Percentiles rank a stretch among this genome's conserved stretches.
Conservation (phyloP, 2,329 filamentous ascomycete genomes). For the Monosporascus sp. region DNA sequence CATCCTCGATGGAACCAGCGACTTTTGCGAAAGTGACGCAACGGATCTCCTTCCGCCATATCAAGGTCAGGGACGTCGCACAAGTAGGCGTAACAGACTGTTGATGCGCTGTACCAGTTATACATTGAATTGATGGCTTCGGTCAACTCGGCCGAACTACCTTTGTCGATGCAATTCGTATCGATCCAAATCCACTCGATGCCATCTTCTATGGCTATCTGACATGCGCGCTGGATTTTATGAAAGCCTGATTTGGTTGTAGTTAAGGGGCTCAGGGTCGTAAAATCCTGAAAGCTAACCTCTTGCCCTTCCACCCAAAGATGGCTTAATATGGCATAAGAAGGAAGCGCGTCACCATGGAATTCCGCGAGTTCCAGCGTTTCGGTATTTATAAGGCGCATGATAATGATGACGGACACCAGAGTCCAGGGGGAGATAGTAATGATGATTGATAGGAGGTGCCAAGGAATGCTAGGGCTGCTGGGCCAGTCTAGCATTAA, state of each 20-base stretch:
- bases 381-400: conserved; percentile 15
- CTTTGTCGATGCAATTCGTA: conserved; percentile 13
- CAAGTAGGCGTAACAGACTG: conserved; percentile 10
- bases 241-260: conserved; percentile 4
- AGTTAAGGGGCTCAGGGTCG: not conserved
- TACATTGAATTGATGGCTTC: conserved; percentile 10
- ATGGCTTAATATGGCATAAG: conserved; percentile 17
- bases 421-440: not conserved
- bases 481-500: too few relatives aligned
- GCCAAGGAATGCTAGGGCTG: too few relatives aligned
- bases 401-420: not conserved
- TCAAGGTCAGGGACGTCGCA: not conserved
- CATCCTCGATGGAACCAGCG: conserved; percentile 16
- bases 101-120: conserved; percentile 7
- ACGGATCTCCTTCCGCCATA: not conserved
- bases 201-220: conserved; percentile 5
- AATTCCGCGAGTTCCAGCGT: conserved; percentile 10
- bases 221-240: conserved; percentile 7
- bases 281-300: conserved; percentile 8
- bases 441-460: too few relatives aligned
- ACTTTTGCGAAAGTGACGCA: conserved; percentile 5
- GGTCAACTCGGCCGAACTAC: conserved; percentile 10
- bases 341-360: conserved; percentile 4
- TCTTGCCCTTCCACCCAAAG: conserved; percentile 13
- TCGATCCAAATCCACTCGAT: conserved; percentile 12